Evolutionary conservation across 208 protist genomes (phyloP), one percentile per base, ranked within the genome.

Genomic region (Trypanosoma mega): DNA sequence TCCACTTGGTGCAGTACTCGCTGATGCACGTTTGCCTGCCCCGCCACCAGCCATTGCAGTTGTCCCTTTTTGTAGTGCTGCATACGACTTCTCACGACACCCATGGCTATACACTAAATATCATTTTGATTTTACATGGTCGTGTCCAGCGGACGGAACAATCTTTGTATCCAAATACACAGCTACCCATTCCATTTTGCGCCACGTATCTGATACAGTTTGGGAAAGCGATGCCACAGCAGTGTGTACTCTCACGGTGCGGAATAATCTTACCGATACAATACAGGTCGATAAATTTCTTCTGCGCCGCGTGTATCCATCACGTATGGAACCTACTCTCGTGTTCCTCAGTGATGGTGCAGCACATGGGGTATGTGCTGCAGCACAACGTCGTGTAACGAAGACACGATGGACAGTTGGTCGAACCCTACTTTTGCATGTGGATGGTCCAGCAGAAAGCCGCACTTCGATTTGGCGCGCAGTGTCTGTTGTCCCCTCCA

Each of bases 81-180:
- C 76, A 24, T 91, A 82, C 63, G 54, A 76, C 59, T 95, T 92
- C 61, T 82, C 85, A 0, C 82, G 85, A 11, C 85, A 88, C 66
- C 77, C 83, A 11, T 70, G 84, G 65, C 71, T 95, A 18, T 26
- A 77, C 62, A 47, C 41, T 16, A 64, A 80, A 52, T 90, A 87
- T 50, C 63, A 71, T 39, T 93, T 83, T 59, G 82, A 90, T 26
- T 85, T 89, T 64, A 77, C 63, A 26, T 90, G 83, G 81, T 37
- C 43, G 1, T 90, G 83, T 58, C 49, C 66, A 8, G 72, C 78
- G 12, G 47, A n/a, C 6, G 45, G 37, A 9, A 69, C 70, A 12
- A 76, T 85, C 14, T 48, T 31, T 7, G 68, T 73, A 18, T 52
- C 58, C n/a, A 87, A 80, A 48, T 48, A 52, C 46, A 51, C 72